phyloP scores from a whole-genome alignment of 1,284 basidiomycete genomes.

The Cutaneotrichosporon mucoides region DNA sequence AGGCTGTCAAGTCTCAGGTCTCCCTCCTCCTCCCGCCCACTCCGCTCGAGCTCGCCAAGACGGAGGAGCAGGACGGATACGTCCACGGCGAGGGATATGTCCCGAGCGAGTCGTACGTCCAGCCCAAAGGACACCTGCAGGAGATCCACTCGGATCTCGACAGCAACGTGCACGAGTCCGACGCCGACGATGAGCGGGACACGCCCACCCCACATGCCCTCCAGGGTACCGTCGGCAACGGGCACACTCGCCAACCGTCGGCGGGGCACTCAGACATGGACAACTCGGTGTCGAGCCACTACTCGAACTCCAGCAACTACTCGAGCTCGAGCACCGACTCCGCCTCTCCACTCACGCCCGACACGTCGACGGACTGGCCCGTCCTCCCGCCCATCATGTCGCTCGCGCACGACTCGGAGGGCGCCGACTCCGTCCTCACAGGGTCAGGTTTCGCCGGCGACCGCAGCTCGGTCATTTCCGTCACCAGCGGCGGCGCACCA shows the following conservation, averaged over 20 bases:
- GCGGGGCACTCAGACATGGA: background rate
- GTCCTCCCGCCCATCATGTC: background rate
- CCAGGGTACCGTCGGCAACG: background rate
- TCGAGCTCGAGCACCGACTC: background rate
- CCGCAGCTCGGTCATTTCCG: background rate
- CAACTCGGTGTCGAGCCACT: background rate
- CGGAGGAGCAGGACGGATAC: slow-evolving; percentile 2
- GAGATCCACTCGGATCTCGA: background rate
- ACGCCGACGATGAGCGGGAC: background rate
- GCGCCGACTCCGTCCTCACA: no score
- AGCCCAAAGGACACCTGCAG: background rate
- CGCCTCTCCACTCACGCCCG: background rate
- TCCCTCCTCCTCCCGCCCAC: slow-evolving; percentile 6
- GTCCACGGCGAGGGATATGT: background rate
- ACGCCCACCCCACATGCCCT: background rate
- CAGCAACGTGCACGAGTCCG: background rate
- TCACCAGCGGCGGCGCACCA: background rate
- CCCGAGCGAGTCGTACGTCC: background rate
- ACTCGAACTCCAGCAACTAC: background rate
- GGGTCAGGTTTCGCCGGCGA: background rate
- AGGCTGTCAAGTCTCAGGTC: slow-evolving; percentile 5
- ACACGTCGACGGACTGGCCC: background rate
- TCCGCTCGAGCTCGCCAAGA: background rate
- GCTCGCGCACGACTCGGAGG: background rate
- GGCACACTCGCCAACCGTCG: background rate